Conservation (phyloP, 306 rosid species). For the apple (Malus domestica) region DNA sequence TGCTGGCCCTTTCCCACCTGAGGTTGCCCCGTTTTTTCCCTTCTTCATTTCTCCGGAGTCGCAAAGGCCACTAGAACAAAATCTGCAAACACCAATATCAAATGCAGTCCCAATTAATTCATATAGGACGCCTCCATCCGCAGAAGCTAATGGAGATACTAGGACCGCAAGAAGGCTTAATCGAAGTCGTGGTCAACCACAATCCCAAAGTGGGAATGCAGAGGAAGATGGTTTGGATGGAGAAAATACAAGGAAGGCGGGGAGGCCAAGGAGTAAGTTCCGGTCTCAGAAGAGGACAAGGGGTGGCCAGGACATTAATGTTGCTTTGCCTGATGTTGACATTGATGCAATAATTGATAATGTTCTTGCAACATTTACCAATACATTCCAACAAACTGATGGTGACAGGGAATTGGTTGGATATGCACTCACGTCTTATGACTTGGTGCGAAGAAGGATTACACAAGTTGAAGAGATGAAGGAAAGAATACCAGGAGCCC, state of each 20-base stretch:
- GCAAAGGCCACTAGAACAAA: conserved; percentile 48
- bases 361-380: conserved; percentile 37
- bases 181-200: conserved; percentile 38
- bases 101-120: conserved; percentile 70
- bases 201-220: conserved; percentile 6
- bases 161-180: conserved; percentile 15
- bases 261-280: conserved; percentile 26
- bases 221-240: conserved; percentile 40
- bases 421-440: conserved; percentile 43
- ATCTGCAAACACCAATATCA: conserved; percentile 40
- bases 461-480: conserved; percentile 60
- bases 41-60: conserved; percentile 47
- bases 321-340: conserved; percentile 32
- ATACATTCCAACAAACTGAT: conserved; percentile 40
- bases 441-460: conserved; percentile 62
- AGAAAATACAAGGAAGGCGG: conserved; percentile 30
- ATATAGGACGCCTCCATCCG: conserved; percentile 50
- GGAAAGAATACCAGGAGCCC: conserved; percentile 36
- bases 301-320: conserved; percentile 21
- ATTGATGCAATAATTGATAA: conserved; percentile 43
- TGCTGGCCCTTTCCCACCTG: conserved; percentile 82
- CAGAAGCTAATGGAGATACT: not conserved
- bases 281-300: conserved; percentile 28
- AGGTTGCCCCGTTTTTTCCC: conserved; percentile 67
- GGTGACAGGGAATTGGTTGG: conserved; percentile 44